phyloP scores from a whole-genome alignment of 1,284 basidiomycete species.

The Heimioporus retisporus region DNA sequence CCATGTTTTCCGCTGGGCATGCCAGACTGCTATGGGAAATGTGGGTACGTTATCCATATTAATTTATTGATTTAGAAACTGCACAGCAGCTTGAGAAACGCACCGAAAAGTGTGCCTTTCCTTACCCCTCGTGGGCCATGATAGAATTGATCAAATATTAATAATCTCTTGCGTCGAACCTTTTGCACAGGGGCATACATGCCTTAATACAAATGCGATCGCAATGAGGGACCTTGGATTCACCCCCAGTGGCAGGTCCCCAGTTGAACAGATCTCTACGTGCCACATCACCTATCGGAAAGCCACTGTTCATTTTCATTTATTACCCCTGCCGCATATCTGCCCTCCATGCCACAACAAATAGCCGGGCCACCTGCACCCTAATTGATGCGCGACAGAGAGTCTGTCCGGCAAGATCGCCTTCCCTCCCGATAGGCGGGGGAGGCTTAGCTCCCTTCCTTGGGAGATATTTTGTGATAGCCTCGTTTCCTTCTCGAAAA shows the following conservation, averaged over 20 bases:
- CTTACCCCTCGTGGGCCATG: no score
- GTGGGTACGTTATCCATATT: conserved; percentile 97
- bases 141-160: neutral
- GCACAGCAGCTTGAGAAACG: conserved; percentile 92
- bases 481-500: conserved; percentile 56
- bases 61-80: conserved; percentile 93
- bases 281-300: conserved; percentile 46
- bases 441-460: conserved; percentile 61
- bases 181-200: conserved; percentile 92
- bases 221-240: conserved; percentile 91
- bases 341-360: conserved; percentile 29
- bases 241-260: conserved; percentile 54
- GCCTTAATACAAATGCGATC: conserved; percentile 90
- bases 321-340: conserved; percentile 45
- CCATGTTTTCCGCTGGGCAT: conserved; percentile 82
- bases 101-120: conserved; percentile 72
- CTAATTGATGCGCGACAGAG: conserved; percentile 57
- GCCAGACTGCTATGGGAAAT: conserved; percentile 94
- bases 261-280: conserved; percentile 42
- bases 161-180: conserved; percentile 91
- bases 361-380: conserved; percentile 35
- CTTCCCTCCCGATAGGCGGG: conserved; percentile 63
- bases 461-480: conserved; percentile 61
- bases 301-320: conserved; percentile 60
- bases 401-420: conserved; percentile 50